A percentile compares a stretch with the other conserved stretches of the same genome.
Conservation (phyloP, 129 eudicot genomes). For the Flaveria bidentis region DNA sequence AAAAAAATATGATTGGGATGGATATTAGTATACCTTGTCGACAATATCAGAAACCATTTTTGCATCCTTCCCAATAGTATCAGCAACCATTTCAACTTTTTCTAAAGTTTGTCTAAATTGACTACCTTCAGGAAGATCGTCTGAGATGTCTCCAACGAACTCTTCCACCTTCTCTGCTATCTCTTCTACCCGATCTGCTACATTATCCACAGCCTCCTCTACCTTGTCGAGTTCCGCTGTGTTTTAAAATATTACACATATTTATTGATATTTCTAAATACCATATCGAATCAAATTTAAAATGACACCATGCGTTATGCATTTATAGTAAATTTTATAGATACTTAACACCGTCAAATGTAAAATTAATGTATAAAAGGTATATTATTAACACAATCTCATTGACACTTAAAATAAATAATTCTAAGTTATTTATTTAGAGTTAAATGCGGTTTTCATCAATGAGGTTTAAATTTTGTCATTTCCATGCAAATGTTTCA, state of each 20-base stretch:
- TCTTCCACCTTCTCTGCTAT: slow-evolving; percentile 45
- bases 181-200: slow-evolving; percentile 36
- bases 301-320: neutral
- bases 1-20: neutral
- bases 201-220: slow-evolving; percentile 36
- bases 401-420: too few species aligned
- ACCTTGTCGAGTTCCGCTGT: slow-evolving; percentile 38
- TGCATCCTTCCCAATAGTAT: slow-evolving; percentile 39
- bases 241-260: neutral
- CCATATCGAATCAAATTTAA: too few species aligned
- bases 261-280: neutral
- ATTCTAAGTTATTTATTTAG: too few species aligned
- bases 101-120: slow-evolving; percentile 24
- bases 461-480: too few species aligned
- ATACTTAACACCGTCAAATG: too few species aligned
- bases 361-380: too few species aligned
- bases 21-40: slow-evolving; percentile 32
- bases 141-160: slow-evolving; percentile 40
- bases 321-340: too few species aligned
- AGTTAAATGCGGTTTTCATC: too few species aligned
- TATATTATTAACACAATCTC: too few species aligned
- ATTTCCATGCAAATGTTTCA: too few species aligned
- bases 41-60: slow-evolving; percentile 36
- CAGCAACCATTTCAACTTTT: slow-evolving; percentile 37
- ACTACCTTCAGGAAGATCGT: slow-evolving; percentile 43